Percentiles rank a stretch among this genome's conserved stretches.
phyloP scores from a whole-genome alignment of 768 basidiomycete genomes.

The Tulasnella sp. region DNA sequence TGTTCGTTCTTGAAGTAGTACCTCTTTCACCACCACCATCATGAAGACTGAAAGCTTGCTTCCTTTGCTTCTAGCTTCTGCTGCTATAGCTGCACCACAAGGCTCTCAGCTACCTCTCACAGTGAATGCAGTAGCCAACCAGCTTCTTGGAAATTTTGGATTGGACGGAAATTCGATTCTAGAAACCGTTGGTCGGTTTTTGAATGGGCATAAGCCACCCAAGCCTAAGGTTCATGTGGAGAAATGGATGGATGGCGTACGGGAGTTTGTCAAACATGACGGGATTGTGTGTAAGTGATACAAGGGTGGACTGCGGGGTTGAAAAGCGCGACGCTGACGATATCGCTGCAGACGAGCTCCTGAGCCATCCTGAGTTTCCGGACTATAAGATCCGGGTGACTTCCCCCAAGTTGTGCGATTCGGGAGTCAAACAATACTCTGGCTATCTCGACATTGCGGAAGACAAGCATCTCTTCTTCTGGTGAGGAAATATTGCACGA shows the following conservation, averaged over 20 bases:
- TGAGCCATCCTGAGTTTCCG: slow-evolving; percentile 41
- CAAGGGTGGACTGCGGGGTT: no score
- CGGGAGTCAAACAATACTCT: slow-evolving; percentile 64
- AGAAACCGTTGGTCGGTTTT: slow-evolving; percentile 2
- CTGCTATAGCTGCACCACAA: background rate
- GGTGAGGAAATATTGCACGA: slow-evolving; percentile 33
- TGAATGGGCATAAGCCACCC: slow-evolving; percentile 23
- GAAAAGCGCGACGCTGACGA: no score
- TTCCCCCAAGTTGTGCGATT: slow-evolving; percentile 58
- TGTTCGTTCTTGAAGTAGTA: no score
- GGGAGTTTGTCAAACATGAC: slow-evolving; percentile 54
- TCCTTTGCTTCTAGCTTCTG: background rate
- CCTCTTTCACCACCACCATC: no score
- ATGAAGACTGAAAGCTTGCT: background rate
- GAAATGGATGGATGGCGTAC: slow-evolving; percentile 51
- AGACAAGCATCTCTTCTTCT: slow-evolving; percentile 78
- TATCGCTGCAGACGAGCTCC: slow-evolving; percentile 43
- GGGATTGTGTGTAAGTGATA: slow-evolving; percentile 51
- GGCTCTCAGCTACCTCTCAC: slow-evolving; percentile 3
- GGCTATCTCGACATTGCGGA: slow-evolving; percentile 75
- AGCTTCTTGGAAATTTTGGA: slow-evolving; percentile 5
- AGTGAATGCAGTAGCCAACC: background rate
- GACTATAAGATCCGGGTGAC: slow-evolving; percentile 43
- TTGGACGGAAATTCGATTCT: slow-evolving; percentile 5
- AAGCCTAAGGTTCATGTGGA: slow-evolving; percentile 31